phyloP scores from a whole-genome alignment of 2,329 filamentous ascomycete genomes.

The Botrytis cinerea region DNA sequence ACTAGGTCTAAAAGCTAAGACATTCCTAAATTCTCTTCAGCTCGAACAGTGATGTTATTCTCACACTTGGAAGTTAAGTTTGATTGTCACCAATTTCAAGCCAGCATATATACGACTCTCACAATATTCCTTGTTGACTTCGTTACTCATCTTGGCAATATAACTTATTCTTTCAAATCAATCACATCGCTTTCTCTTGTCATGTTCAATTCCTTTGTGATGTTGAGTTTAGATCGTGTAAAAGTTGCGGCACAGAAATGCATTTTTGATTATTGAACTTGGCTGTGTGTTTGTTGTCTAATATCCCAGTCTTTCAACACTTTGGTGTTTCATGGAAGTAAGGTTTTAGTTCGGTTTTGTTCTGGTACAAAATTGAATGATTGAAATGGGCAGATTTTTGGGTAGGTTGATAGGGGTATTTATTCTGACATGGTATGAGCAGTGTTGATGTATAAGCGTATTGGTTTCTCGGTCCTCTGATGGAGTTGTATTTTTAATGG shows the following conservation, averaged over 20 bases:
- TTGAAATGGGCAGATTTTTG: no score
- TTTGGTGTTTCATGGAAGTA: no score
- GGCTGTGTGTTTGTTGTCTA: background rate
- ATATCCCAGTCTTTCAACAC: no score
- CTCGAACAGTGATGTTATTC: no score
- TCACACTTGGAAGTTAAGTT: no score
- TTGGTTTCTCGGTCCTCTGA: background rate
- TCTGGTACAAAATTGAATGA: no score
- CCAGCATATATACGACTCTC: background rate
- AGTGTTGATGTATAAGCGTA: background rate
- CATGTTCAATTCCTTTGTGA: background rate
- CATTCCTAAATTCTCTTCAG: background rate
- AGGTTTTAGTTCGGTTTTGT: no score
- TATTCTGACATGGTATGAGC: background rate
- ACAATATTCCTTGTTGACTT: rapidly evolving
- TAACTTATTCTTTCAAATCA: background rate
- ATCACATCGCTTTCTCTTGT: background rate
- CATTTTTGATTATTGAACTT: background rate
- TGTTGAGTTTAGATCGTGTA: background rate
- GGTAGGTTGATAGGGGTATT: no score
- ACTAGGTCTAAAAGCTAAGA: background rate
- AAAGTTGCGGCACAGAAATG: background rate
- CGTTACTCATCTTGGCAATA: background rate
- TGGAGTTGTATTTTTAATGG: rapidly evolving
- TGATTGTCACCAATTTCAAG: no score